Conservation (phyloP, 306 rosid species). For the Castanea sativa region DNA sequence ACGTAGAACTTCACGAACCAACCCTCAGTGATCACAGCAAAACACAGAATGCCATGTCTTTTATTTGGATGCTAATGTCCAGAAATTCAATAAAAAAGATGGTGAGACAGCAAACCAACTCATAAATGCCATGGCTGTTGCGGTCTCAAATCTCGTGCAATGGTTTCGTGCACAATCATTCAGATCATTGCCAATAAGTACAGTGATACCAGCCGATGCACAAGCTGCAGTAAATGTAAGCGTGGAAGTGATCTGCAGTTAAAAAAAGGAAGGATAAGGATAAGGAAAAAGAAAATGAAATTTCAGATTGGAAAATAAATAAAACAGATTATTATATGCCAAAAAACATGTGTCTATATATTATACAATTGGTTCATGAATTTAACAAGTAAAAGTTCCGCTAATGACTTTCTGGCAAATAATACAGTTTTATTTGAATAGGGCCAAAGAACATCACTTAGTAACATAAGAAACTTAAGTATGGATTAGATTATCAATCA, state of each 20-base stretch:
- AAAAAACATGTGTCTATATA: not conserved
- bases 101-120: slow-evolving; percentile 60
- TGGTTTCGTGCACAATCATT: slow-evolving; percentile 45
- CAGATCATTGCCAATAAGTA: slow-evolving; percentile 57
- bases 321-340: not conserved
- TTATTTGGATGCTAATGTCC: slow-evolving; percentile 58
- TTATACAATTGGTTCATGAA: not conserved
- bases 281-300: not conserved
- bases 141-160: slow-evolving; percentile 52
- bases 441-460: not conserved
- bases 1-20: not conserved
- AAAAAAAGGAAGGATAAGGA: not conserved
- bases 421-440: not conserved
- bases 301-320: slow-evolving; percentile 12
- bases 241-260: slow-evolving; percentile 59
- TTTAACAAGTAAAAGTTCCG: not conserved
- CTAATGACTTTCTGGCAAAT: not conserved
- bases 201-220: slow-evolving; percentile 61
- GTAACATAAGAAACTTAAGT: not conserved
- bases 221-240: slow-evolving; percentile 59
- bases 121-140: slow-evolving; percentile 61
- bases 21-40: not conserved
- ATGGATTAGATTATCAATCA: not conserved
- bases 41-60: not conserved
- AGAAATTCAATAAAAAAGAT: slow-evolving; percentile 57